Evolutionary conservation across 352 stramenopile species (phyloP), one percentile per base, ranked within the genome.

Genomic region (Thalassiosira ordinaria): DNA sequence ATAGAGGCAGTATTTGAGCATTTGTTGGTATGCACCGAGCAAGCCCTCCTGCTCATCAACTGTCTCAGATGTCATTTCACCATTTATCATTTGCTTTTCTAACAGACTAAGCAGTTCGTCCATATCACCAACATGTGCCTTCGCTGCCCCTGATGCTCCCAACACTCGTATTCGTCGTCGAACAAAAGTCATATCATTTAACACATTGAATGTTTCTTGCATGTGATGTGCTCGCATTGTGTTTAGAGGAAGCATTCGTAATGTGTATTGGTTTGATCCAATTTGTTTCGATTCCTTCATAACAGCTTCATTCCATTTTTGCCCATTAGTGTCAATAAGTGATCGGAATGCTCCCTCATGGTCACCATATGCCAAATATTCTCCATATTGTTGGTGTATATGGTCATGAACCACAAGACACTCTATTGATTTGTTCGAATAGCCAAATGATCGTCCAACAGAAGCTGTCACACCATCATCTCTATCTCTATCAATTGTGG

Each of bases 131-230:
- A 86, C 56, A 71, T 88, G 75, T 24, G 75, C 75, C 39, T 57
- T 85, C n/a, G 75, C 67, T 62, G 78, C 73, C 9, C 67, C 75
- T 0, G 56, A 77, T 64, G 73, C 60, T 56, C 83, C 83, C 7
- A 87, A 56, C 13, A 71, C 46, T 44, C 74, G 66, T 47, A 84
- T 70, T 44, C 83, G 71, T 5, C 71, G 41, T 55, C 78, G 61
- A 18, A 89, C 69, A 68, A 89, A 89, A n/a, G 73, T 80, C 53
- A 82, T 87, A 61, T 87, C 80, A 35, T 84, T 84, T 31, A 89
- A 39, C 26, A 89, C 31, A 61, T 82, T 56, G 62, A 86, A 86
- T 20, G 82, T 63, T 41, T 70, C 72, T 61, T 79, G 78, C 44
- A 82, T 70, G 1, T 70, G 64, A 55, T 73, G 52, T 57, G 78